Conservation (phyloP, 495 filamentous ascomycete species). For the Penicillium coffeae region DNA sequence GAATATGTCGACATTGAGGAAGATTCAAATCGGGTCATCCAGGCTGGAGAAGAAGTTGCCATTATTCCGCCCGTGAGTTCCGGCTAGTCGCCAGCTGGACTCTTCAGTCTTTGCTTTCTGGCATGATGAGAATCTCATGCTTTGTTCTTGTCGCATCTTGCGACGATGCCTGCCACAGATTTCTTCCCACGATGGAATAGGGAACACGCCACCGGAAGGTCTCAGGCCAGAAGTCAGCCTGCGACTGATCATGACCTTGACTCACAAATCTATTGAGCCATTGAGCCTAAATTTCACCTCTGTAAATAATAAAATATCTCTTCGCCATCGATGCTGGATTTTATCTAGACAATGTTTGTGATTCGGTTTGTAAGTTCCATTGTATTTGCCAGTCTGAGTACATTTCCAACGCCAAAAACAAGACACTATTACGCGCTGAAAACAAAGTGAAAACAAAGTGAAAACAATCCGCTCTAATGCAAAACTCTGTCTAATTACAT, state of each 20-base stretch:
- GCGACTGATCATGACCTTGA: too few species aligned
- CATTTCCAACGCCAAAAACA: not conserved
- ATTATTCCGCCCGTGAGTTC: slow-evolving; percentile 95
- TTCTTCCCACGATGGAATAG: too few species aligned
- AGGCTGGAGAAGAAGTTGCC: slow-evolving; percentile 83
- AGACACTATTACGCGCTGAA: not conserved
- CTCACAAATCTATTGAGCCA: too few species aligned
- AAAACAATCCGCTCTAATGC: not conserved
- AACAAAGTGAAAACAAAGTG: not conserved
- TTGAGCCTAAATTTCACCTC: too few species aligned
- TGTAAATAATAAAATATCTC: too few species aligned
- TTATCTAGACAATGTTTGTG: too few species aligned
- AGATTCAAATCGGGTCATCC: slow-evolving; percentile 46
- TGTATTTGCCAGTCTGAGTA: not conserved
- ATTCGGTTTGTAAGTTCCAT: too few species aligned
- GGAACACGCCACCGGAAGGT: too few species aligned
- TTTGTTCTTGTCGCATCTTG: too few species aligned
- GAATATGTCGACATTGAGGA: slow-evolving; percentile 75
- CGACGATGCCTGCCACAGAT: too few species aligned
- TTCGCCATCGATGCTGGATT: too few species aligned
- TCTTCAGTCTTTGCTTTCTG: not conserved
- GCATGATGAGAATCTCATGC: not conserved
- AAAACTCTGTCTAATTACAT: not conserved
- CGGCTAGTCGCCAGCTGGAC: slow-evolving; percentile 19
- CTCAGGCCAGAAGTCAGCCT: too few species aligned